Percentiles rank a stretch among this genome's conserved stretches.
phyloP scores from a whole-genome alignment of 345 rosid genomes.

The Sapria himalayana region DNA sequence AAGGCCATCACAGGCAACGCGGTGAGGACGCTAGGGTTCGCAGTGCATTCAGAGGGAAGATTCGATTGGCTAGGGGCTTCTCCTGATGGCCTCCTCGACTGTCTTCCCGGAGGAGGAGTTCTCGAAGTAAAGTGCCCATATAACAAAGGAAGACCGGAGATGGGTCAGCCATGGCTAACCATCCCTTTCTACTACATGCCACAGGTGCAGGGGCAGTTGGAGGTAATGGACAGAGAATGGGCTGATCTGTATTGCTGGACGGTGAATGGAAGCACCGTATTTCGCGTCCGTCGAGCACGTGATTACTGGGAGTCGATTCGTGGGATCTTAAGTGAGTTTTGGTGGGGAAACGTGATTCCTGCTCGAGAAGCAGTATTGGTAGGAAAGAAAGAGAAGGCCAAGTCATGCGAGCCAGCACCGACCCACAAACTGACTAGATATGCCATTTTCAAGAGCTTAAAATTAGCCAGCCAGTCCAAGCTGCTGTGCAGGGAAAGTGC shows the following conservation, averaged over 20 bases:
- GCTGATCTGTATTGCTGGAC: conserved; percentile 88
- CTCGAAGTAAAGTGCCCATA: conserved; percentile 87
- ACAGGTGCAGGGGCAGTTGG: conserved; percentile 92
- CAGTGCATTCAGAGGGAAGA: conserved; percentile 38
- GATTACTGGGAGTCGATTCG: conserved; percentile 53
- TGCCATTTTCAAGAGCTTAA: conserved; percentile 37
- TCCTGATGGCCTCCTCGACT: conserved; percentile 65
- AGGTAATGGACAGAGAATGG: conserved; percentile 82
- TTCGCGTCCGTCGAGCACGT: conserved; percentile 43
- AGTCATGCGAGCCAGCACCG: conserved; percentile 33
- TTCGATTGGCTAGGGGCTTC: conserved; percentile 82
- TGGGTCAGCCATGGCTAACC: conserved; percentile 58
- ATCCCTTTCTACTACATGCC: conserved; percentile 90
- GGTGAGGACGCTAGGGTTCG: conserved; percentile 53
- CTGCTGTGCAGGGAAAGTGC: conserved; percentile 63
- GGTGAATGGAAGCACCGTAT: conserved; percentile 61
- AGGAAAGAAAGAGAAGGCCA: conserved; percentile 35
- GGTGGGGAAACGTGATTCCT: conserved; percentile 84
- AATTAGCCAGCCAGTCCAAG: conserved; percentile 41
- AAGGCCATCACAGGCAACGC: conserved; percentile 52
- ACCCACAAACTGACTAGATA: conserved; percentile 53
- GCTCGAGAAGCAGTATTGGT: conserved; percentile 44
- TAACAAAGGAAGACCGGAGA: conserved; percentile 80
- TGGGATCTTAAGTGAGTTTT: conserved; percentile 47
- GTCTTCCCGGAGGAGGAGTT: conserved; percentile 43